Base-by-base conservation (phyloP, 257 asterid genomes). In the Buddleja alternifolia region DNA sequence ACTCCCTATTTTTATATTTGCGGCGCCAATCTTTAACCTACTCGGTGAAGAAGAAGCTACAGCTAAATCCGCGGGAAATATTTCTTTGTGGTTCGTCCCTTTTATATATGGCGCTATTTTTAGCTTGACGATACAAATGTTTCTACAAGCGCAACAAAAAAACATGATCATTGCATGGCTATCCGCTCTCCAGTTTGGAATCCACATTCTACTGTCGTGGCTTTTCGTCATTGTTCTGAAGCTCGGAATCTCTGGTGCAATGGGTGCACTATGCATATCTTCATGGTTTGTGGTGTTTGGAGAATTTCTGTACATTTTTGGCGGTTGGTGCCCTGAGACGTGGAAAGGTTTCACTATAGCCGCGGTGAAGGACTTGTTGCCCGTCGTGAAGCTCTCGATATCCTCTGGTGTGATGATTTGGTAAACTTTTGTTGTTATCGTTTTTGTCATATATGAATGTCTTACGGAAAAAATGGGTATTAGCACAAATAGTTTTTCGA, bases 321-420 rank as follows among this genome's bases (percentile, higher is more conserved):
- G 89, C 17, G 89, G 89, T 46, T 84, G 86, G 89, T 84, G 89
- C 46, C 84, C 86, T n/a, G 40, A 78, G 1, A 78, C 89, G 14
- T 84, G 86, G 89, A 81, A 23, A 25, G 89, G 89, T 9, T 81
- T 84, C 71, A 56, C 83, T 0, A 2, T 29, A 10, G 89, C 79
- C 20, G 79, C 84, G 4, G 44, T 84, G n/a, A 73, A 75, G 73
- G 86, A 81, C 60, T 29, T 81, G 46, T 60, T 80, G 63, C 89
- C 89, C 0, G 84, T 81, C 0, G 80, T 84, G 64, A 84, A 84
- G 66, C 82, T 84, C 24, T 84, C 89, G n/a, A 24, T 84, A 56
- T 71, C 86, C 6, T 84, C 86, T 4, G 89, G 89, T 1, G 48
- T 84, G 32, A 84, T 84, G 89, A 70, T 81, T 52, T 84, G 89